These are phyloP conservation scores for Arthrobotrys entomopaga DNA, from an alignment of 2,329 filamentous ascomycete species.

Conservation along the genomic window DNA sequence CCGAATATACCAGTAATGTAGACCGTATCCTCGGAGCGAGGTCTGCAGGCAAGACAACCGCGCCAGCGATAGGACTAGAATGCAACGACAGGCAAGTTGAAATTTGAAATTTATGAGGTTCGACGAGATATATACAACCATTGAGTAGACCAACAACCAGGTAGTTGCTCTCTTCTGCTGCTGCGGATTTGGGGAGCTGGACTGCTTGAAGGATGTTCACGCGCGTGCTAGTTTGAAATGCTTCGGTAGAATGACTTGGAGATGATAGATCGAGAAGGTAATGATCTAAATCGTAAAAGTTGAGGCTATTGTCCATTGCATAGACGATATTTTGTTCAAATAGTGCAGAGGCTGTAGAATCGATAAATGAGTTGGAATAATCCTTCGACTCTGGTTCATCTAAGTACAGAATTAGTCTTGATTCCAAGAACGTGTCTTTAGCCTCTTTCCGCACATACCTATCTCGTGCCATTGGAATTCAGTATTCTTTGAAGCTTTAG, in stretches of 20 bases:
- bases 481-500: slow-evolving; percentile 18
- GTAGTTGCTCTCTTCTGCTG: slow-evolving; percentile 54
- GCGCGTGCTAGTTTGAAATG: slow-evolving; percentile 12
- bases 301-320: slow-evolving; percentile 55
- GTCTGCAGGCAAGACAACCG: slow-evolving; percentile 54
- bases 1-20: slow-evolving; percentile 56
- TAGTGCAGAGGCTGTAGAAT: slow-evolving; percentile 55
- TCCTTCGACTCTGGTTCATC: neutral
- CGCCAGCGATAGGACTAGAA: slow-evolving; percentile 55
- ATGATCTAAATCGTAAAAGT: slow-evolving; percentile 55
- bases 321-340: slow-evolving; percentile 57
- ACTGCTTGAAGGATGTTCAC: slow-evolving; percentile 50
- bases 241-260: slow-evolving; percentile 28
- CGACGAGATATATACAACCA: slow-evolving; percentile 57
- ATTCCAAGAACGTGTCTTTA: neutral
- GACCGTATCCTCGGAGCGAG: slow-evolving; percentile 57
- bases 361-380: neutral
- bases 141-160: slow-evolving; percentile 56
- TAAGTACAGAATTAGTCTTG: neutral
- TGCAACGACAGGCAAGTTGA: slow-evolving; percentile 56
- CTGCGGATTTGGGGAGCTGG: slow-evolving; percentile 52
- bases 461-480: slow-evolving; percentile 25
- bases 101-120: slow-evolving; percentile 56
- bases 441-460: slow-evolving; percentile 14
- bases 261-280: slow-evolving; percentile 56